A percentile compares a stretch with the other conserved stretches of the same genome.
Conservation (phyloP, 148 eudicot genomes). For the Selenicereus undatus region DNA sequence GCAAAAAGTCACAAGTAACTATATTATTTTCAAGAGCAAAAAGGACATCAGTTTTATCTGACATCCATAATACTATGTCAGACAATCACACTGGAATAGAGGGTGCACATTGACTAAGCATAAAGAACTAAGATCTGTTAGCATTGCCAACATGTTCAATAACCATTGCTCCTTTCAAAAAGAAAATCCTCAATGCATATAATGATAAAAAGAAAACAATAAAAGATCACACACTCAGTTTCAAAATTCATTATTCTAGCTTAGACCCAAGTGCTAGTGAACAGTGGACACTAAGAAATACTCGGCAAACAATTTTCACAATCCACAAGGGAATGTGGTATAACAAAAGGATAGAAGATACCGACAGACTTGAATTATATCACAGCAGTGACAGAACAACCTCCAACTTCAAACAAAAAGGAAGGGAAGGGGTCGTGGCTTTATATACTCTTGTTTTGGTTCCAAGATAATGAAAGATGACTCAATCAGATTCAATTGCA, state of each 20-base stretch:
- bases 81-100: background rate
- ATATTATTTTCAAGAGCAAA: no score
- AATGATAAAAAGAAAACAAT: background rate
- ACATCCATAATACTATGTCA: background rate
- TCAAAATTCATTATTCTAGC: background rate
- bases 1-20: background rate
- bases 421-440: background rate
- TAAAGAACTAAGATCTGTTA: background rate
- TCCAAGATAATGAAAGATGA: background rate
- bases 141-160: background rate
- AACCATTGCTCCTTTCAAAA: no score
- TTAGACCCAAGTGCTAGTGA: background rate
- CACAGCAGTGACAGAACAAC: background rate
- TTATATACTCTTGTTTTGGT: background rate
- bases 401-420: background rate
- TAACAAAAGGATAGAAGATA: background rate
- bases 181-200: no score
- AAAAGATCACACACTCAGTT: background rate
- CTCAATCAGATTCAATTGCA: background rate
- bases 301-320: background rate
- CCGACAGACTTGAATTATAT: background rate
- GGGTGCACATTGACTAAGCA: background rate
- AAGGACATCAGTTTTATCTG: no score
- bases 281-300: background rate
- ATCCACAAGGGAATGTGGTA: background rate